Base-by-base conservation (phyloP, 331 rosid species). In the Pyracantha coccinea region DNA sequence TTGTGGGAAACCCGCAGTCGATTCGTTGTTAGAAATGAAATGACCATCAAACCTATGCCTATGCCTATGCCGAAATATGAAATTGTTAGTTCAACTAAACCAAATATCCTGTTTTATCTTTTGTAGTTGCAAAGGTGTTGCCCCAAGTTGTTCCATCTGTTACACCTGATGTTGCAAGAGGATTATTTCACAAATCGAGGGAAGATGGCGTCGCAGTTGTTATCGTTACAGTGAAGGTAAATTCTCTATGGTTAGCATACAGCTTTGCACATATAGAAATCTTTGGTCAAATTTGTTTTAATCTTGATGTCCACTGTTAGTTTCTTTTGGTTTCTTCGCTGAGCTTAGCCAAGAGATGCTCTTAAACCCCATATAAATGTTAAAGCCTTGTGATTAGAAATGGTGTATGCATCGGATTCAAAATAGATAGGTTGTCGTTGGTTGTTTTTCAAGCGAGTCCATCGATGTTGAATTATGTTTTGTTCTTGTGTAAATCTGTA, bases 111-210 rank as follows among this genome's bases (percentile, higher is more conserved):
- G 31, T 58, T 58, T 41, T 1, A 11, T 41, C 64, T 8, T 60
- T 71, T 78, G 72, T 33, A 78, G 77, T 78, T 19, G 82, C 82
- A 35, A 78, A 60, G 82, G 77, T 78, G 24, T 38, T 78, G 75
- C 77, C 77, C 9, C 77, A 71, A 63, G 77, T 25, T 35, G 82
- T 78, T 78, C 77, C 77, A 17, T 71, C 68, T 4, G 16, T 78
- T 53, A 72, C 82, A 0, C 77, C 68, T 4, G 77, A 64, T 38
- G 77, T 23, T 20, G 82, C 77, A 13, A 64, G 77, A 25, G 64
- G 54, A 25, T 7, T 78, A 1, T 78, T 78, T 64, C 77, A 64
- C 14, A 74, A 64, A 59, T 78, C 82, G 7, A 78, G 77, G 68
- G 77, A 78, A 72, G 21, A 52, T 11, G 77, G 77, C 0, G 25